Evolutionary conservation across 495 filamentous ascomycete genomes (phyloP).

Genomic region (Aspergillus asperescens): DNA sequence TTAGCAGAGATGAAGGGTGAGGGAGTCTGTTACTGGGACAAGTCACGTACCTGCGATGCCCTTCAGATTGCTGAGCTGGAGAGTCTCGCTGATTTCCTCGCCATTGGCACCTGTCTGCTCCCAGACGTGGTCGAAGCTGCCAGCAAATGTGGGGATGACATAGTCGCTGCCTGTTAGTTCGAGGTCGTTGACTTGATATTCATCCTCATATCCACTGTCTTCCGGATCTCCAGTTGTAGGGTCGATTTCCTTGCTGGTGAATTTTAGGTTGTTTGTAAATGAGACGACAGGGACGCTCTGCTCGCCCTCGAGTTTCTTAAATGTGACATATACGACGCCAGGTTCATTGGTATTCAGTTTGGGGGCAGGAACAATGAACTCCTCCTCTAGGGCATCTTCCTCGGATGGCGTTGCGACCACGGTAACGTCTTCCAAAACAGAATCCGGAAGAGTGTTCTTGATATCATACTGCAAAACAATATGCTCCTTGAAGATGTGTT

Average conservation of each 20-base stretch:
- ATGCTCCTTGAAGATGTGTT: conserved; percentile 96
- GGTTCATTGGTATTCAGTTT: conserved; percentile 76
- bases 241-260: conserved; percentile 96
- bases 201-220: conserved; percentile 88
- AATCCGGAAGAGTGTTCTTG: conserved; percentile 93
- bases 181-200: conserved; percentile 94
- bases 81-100: conserved; percentile 85
- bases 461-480: conserved; percentile 95
- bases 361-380: conserved; percentile 87
- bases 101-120: conserved; percentile 83
- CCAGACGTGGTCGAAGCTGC: conserved; percentile 97
- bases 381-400: conserved; percentile 72
- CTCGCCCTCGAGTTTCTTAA: conserved; percentile 74
- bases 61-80: conserved; percentile 85
- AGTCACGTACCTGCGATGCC: conserved; percentile 75
- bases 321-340: conserved; percentile 90
- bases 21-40: background rate
- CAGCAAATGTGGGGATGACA: conserved; percentile 84
- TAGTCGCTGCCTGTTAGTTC: conserved; percentile 91
- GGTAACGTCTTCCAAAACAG: conserved; percentile 83
- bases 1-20: conserved; percentile 30
- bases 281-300: conserved; percentile 62
- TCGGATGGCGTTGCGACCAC: conserved; percentile 80
- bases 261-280: conserved; percentile 92
- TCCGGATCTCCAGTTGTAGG: conserved; percentile 91